These are phyloP conservation scores for Boehmeria nivea DNA, from an alignment of 306 rosid genomes.

Conservation along the genomic window DNA sequence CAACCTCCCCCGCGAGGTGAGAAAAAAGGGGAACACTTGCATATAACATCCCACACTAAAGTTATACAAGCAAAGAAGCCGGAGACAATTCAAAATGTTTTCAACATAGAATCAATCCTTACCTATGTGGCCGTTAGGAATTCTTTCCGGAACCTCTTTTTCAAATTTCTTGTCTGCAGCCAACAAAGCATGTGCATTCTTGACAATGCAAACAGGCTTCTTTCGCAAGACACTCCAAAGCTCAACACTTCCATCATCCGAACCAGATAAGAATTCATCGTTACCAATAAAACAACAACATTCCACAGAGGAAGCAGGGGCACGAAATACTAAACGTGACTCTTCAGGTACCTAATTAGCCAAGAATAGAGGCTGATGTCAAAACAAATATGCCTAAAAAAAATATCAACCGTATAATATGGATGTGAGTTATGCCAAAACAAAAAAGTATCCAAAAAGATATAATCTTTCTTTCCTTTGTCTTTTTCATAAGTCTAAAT, in stretches of 20 bases:
- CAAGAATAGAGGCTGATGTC: conserved; percentile 18
- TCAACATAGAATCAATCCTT: background rate
- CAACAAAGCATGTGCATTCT: conserved; percentile 63
- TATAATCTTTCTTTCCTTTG: background rate
- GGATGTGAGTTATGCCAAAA: too few relatives aligned
- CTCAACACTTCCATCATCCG: conserved; percentile 87
- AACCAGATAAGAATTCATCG: conserved; percentile 81
- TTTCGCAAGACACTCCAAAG: conserved; percentile 65
- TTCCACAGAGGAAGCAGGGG: conserved; percentile 84
- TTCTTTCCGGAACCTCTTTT: conserved; percentile 34
- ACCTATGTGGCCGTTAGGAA: conserved; percentile 70
- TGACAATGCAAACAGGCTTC: conserved; percentile 72
- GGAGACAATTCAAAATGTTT: conserved; percentile 2
- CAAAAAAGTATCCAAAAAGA: too few relatives aligned
- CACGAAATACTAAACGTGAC: conserved; percentile 79
- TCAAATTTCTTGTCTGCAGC: conserved; percentile 35
- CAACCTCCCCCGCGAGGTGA: too few relatives aligned
- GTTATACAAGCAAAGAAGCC: background rate
- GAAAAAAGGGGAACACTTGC: background rate
- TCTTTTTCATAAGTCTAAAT: background rate
- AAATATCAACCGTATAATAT: too few relatives aligned
- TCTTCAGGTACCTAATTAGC: conserved; percentile 85
- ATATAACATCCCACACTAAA: background rate
- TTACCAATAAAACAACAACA: conserved; percentile 77
- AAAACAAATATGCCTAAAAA: conserved; percentile 10